Percentiles rank a stretch among this genome's conserved stretches.
These are phyloP conservation scores for Saturnispora sanitii DNA, from an alignment of 805 yeast genomes.

Conservation along the genomic window DNA sequence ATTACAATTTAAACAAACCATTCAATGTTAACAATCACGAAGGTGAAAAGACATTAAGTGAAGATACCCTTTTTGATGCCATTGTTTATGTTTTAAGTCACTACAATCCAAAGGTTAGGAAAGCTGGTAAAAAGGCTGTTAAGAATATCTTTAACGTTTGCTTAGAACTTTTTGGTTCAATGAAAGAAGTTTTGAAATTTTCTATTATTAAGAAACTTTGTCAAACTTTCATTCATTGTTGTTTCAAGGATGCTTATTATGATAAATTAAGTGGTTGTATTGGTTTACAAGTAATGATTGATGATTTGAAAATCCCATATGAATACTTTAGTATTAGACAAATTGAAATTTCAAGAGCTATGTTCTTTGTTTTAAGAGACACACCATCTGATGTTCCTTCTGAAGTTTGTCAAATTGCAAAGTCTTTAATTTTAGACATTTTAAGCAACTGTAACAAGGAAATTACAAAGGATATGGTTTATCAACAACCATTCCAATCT, in stretches of 20 bases:
- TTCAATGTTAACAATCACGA: conserved; percentile 74
- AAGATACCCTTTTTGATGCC: conserved; percentile 62
- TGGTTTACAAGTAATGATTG: conserved; percentile 67
- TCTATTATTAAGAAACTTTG: conserved; percentile 70
- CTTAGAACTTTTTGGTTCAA: conserved; percentile 53
- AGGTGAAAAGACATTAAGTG: conserved; percentile 61
- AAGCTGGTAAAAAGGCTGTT: conserved; percentile 60
- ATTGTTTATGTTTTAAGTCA: conserved; percentile 74
- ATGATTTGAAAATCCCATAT: conserved; percentile 57
- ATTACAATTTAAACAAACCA: conserved; percentile 53
- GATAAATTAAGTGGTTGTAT: conserved; percentile 81
- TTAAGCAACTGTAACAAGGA: conserved; percentile 57
- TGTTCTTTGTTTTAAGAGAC: conserved; percentile 84
- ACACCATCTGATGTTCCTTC: conserved; percentile 82
- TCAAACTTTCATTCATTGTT: conserved; percentile 77
- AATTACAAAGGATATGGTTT: conserved; percentile 49
- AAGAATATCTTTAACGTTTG: conserved; percentile 53
- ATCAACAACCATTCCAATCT: conserved; percentile 67
- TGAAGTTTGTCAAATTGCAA: conserved; percentile 64
- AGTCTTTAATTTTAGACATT: conserved; percentile 52
- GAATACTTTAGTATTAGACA: conserved; percentile 71
- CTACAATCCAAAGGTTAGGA: conserved; percentile 58
- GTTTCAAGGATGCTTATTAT: conserved; percentile 83
- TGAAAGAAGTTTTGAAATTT: conserved; percentile 56
- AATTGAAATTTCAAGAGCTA: conserved; percentile 73